phyloP scores from a whole-genome alignment of 495 filamentous ascomycete genomes.

The Polyplosphaeria fusca region DNA sequence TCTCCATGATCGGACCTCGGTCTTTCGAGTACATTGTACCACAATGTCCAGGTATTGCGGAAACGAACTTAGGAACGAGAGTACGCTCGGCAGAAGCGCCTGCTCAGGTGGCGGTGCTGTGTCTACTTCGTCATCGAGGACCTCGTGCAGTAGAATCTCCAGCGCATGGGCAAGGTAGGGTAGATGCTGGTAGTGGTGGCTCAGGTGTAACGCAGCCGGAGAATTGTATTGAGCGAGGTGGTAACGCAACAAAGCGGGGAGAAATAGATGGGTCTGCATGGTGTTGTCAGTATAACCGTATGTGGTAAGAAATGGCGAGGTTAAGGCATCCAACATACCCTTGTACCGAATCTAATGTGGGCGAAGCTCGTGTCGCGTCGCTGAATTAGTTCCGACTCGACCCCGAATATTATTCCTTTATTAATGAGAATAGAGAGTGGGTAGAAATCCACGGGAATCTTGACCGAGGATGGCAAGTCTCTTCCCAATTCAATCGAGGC shows the following conservation, averaged over 20 bases:
- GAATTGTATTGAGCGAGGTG: constrained; percentile 69
- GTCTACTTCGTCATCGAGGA: constrained; percentile 93
- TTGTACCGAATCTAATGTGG: constrained; percentile 59
- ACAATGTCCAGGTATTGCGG: constrained; percentile 89
- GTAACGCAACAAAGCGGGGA: constrained; percentile 78
- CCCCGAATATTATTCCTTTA: constrained; percentile 83
- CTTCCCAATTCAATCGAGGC: constrained; percentile 57
- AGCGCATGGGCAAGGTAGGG: constrained; percentile 90
- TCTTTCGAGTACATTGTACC: constrained; percentile 96
- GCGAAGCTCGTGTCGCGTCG: constrained; percentile 85
- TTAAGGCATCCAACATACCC: constrained; percentile 32
- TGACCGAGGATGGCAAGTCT: constrained; percentile 63
- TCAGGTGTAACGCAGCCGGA: constrained; percentile 68
- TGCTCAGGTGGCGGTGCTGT: constrained; percentile 50
- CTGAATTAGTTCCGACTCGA: constrained; percentile 89
- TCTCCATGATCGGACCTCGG: constrained; percentile 90
- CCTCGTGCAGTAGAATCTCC: constrained; percentile 87
- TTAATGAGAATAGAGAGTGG: constrained; percentile 79
- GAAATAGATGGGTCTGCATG: constrained; percentile 61
- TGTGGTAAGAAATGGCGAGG: not conserved
- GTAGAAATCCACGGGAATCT: constrained; percentile 80
- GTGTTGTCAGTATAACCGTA: not conserved
- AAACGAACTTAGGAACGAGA: constrained; percentile 86
- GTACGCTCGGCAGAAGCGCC: constrained; percentile 79
- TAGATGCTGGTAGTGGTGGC: constrained; percentile 77